Evolutionary conservation across 805 yeast genomes (phyloP).

Genomic region (Starmerella floricola): DNA sequence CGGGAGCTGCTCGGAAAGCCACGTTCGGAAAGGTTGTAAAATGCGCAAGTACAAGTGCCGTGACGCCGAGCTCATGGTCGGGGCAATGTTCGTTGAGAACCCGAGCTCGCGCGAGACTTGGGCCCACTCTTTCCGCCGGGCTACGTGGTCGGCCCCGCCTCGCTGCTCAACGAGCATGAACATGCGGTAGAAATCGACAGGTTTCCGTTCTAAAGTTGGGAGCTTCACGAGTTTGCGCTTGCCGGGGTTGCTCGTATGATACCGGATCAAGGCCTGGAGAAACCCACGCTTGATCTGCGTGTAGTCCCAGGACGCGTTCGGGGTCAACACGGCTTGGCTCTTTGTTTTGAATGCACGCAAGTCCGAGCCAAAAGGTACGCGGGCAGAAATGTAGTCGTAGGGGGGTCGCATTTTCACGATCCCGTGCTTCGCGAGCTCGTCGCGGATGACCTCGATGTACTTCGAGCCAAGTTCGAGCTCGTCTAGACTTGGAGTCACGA

Average conservation of each 20-base stretch:
- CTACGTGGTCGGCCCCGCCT: slow-evolving; percentile 59
- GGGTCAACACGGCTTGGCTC: slow-evolving; percentile 3
- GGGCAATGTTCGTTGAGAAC: slow-evolving; percentile 41
- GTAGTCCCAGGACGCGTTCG: background rate
- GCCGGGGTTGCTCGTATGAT: slow-evolving; percentile 3
- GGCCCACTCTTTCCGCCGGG: slow-evolving; percentile 62
- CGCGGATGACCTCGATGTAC: background rate
- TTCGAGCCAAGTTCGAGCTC: slow-evolving; percentile 5
- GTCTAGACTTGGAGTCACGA: background rate
- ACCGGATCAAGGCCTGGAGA: slow-evolving; percentile 13
- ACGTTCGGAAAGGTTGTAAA: slow-evolving; percentile 11
- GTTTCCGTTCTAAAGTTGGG: slow-evolving; percentile 56
- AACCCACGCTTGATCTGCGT: slow-evolving; percentile 9
- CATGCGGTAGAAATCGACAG: slow-evolving; percentile 51
- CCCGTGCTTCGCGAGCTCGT: background rate
- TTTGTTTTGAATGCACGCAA: slow-evolving; percentile 2
- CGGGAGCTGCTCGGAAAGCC: slow-evolving; percentile 7
- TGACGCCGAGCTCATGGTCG: slow-evolving; percentile 13
- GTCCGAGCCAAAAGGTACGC: slow-evolving; percentile 10
- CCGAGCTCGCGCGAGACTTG: slow-evolving; percentile 74
- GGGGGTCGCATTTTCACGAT: slow-evolving; percentile 9
- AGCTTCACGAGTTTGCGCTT: slow-evolving; percentile 20
- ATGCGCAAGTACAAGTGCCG: slow-evolving; percentile 10
- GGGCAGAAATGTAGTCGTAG: background rate
- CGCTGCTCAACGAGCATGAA: slow-evolving; percentile 45